phyloP scores from a whole-genome alignment of 176 grass and related monocot genomes.

The Canna indica region DNA sequence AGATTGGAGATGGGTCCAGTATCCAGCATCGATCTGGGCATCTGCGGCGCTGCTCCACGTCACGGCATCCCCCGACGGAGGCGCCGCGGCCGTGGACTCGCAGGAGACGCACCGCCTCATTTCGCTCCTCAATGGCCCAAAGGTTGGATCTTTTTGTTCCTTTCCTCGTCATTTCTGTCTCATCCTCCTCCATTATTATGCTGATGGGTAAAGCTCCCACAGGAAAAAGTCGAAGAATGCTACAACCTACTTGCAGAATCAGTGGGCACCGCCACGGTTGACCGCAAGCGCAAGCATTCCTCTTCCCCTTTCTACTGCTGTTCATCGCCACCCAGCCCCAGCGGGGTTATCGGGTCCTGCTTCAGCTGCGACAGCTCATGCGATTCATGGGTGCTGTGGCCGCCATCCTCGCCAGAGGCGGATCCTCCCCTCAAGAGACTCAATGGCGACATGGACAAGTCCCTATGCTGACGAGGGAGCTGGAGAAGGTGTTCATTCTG shows the following conservation, averaged over 20 bases:
- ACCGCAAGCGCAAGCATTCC: slow-evolving; percentile 46
- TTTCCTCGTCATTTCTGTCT: slow-evolving; percentile 17
- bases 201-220: not conserved
- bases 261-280: not conserved
- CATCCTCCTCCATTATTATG: slow-evolving; percentile 12
- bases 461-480: not conserved
- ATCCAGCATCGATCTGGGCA: slow-evolving; percentile 4
- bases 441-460: not conserved
- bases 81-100: slow-evolving; percentile 19
- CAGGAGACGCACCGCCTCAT: not conserved
- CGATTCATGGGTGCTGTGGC: slow-evolving; percentile 23
- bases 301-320: not conserved
- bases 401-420: slow-evolving; percentile 29
- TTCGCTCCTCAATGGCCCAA: slow-evolving; percentile 2
- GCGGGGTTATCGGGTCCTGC: slow-evolving; percentile 45
- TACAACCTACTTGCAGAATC: slow-evolving; percentile 32
- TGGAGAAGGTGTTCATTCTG: not conserved
- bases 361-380: slow-evolving; percentile 62
- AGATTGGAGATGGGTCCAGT: slow-evolving; percentile 5
- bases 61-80: slow-evolving; percentile 23
- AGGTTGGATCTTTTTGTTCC: not conserved
- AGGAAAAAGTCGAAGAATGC: slow-evolving; percentile 64
- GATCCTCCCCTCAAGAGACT: not conserved
- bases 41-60: slow-evolving; percentile 6
- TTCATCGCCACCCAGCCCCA: slow-evolving; percentile 54